Evolutionary conservation across 192 early-diverging fungal species (phyloP), one percentile per base, ranked within the genome.

Genomic region (Gonapodya sp.): DNA sequence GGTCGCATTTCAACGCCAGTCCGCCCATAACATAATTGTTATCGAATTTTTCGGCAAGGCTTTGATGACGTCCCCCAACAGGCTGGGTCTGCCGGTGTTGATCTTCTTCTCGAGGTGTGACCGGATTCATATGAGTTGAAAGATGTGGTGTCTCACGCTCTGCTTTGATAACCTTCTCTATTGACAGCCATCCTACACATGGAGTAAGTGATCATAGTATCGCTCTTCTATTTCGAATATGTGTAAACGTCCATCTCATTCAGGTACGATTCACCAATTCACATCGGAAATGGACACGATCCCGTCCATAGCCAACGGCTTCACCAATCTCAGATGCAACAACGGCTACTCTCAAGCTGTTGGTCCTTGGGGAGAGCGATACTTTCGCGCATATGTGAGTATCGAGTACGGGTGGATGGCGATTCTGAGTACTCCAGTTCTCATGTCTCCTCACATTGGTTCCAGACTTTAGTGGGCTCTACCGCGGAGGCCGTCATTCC

Each of bases 181-280:
- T 16, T 24, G 24, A 8, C 46, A 64, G 46, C 46, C 46, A 8
- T 64, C 46, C 8, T 64, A 64, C 46, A 64, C 46, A 64, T 64
- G 46, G 46, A 64, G 46, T 64, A 24, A 64, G 46, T 24, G 46
- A 64, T 16, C 8, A 64, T 8, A 64, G 8, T 24, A 16, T 64
- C n/a, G n/a, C n/a, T n/a, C n/a, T n/a, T n/a, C n/a, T n/a, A n/a
- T n/a, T n/a, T n/a, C n/a, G n/a, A n/a, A n/a, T n/a, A n/a, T n/a
- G n/a, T n/a, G n/a, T n/a, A n/a, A n/a, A n/a, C n/a, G n/a, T 24
- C 46, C 24, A 8, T 64, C 24, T 64, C 46, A 16, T 64, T 64
- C 46, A 64, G 46, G 46, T 64, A 64, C 46, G 46, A 64, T 64
- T 64, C 46, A 64, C 46, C 46, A 64, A 24, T 64, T 64, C 46